Evolutionary conservation across 768 basidiomycete species (phyloP), one percentile per base, ranked within the genome.

Genomic region (Cyclocybe cylindracea): DNA sequence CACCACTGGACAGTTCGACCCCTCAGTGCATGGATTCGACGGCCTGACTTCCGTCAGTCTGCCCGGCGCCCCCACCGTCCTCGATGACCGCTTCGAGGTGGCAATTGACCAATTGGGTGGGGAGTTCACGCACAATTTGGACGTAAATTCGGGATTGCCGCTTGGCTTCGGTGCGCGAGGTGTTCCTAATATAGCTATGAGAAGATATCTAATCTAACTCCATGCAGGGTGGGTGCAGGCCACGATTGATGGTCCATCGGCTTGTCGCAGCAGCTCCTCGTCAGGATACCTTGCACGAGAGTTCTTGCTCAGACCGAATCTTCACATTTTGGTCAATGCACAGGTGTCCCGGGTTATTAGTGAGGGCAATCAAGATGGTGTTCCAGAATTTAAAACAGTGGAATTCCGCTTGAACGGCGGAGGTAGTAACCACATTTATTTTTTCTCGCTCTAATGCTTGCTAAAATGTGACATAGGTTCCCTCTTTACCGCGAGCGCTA

Each of bases 31-130:
- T 53, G 64, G 68, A 24, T 57, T 55, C 11, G 52, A 51, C 10
- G 72, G 75, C 1, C 57, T 66, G 34, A 58, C 58, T 46, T 55
- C 63, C 0, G 67, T 70, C 50, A 66, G 67, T 45, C 61, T 72
- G 7, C 63, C 65, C 16, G 67, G 64, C 3, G 65, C 60, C 48
- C 54, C 61, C 18, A 58, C 55, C n/a, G 42, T 54, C 1, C 56
- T 70, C 33, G 73, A 73, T 46, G 35, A 53, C 7, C 62, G 53
- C 6, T 61, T 74, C 39, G 55, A 71, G 31, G 49, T 54, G 5
- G 67, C 69, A 1, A 68, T 69, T 5, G 71, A 75, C 52, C 56
- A 68, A 47, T 71, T 77, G 31, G 65, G 64, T 2, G 73, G 76
- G 5, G 60, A 60, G 11, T 70, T 68, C 39, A 49, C 57, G 0